A percentile compares a stretch with the other conserved stretches of the same genome.
Evolutionary conservation across 805 yeast genomes (phyloP).

Genomic region (Candida ovalis): DNA sequence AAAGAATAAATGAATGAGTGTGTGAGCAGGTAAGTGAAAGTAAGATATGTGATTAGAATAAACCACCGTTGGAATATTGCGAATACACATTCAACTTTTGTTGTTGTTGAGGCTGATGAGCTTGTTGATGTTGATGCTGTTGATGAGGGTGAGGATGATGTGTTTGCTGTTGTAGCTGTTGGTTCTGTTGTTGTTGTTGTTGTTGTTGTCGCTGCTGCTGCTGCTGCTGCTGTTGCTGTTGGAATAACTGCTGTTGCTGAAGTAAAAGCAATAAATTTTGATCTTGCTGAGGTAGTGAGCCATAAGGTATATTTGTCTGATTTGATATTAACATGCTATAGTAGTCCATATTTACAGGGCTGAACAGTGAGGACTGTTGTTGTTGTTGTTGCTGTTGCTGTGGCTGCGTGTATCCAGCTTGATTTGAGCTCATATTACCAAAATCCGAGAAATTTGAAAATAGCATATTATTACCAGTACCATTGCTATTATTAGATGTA

Average conservation of each 20-base stretch:
- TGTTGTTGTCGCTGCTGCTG: neutral
- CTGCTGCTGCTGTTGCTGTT: neutral
- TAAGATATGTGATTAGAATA: neutral
- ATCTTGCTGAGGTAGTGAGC: neutral
- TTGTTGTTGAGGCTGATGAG: neutral
- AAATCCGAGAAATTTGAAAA: neutral
- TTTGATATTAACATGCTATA: neutral
- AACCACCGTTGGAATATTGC: neutral
- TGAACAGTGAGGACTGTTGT: neutral
- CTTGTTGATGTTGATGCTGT: constrained; percentile 1
- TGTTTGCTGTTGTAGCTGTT: constrained; percentile 2
- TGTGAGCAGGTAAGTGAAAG: too few species aligned
- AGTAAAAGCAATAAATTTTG: neutral
- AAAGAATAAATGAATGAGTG: too few species aligned
- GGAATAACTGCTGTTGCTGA: neutral
- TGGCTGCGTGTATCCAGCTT: neutral
- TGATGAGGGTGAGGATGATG: constrained; percentile 1
- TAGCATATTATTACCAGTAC: neutral
- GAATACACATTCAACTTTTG: neutral
- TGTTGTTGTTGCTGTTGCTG: neutral
- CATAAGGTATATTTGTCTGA: neutral
- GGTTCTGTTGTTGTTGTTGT: neutral
- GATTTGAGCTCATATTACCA: neutral
- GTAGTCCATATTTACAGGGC: neutral
- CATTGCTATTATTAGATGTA: neutral